These are phyloP conservation scores for Royoungia palumana DNA, from an alignment of 768 basidiomycete genomes.

Conservation along the genomic window DNA sequence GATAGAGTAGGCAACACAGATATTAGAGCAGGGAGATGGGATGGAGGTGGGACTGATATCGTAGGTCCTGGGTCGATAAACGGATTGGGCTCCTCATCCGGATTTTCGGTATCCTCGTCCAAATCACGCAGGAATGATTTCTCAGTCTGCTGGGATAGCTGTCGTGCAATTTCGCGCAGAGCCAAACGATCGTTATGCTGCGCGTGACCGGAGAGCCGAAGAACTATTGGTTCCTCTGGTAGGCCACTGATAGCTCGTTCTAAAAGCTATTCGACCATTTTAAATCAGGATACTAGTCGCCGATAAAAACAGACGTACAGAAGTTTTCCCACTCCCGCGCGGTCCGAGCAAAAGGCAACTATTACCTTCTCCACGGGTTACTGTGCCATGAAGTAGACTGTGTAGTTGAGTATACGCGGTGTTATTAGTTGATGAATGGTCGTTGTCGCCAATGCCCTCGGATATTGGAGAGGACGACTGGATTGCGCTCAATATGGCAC, in stretches of 20 bases:
- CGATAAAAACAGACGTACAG: slow-evolving; percentile 38
- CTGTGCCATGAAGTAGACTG: slow-evolving; percentile 68
- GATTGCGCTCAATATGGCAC: slow-evolving; percentile 48
- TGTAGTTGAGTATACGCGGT: slow-evolving; percentile 55
- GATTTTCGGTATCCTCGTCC: slow-evolving; percentile 27
- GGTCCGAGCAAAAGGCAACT: slow-evolving; percentile 88
- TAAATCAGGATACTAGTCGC: slow-evolving; percentile 2
- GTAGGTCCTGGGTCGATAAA: slow-evolving; percentile 40
- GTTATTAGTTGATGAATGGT: slow-evolving; percentile 43
- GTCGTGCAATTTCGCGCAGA: slow-evolving; percentile 87
- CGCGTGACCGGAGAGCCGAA: slow-evolving; percentile 81
- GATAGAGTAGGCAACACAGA: slow-evolving; percentile 74
- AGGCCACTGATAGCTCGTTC: slow-evolving; percentile 52
- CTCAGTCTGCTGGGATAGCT: slow-evolving; percentile 77
- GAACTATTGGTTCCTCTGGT: slow-evolving; percentile 55
- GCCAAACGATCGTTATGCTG: slow-evolving; percentile 87
- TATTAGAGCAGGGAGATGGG: slow-evolving; percentile 72
- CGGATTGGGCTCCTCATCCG: slow-evolving; percentile 46
- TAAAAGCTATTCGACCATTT: slow-evolving; percentile 45
- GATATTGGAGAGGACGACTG: slow-evolving; percentile 27
- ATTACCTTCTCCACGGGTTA: slow-evolving; percentile 84
- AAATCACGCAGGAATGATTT: slow-evolving; percentile 44
- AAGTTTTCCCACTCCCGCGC: slow-evolving; percentile 82
- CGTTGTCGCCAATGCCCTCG: slow-evolving; percentile 32
- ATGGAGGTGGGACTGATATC: slow-evolving; percentile 54